Evolutionary conservation across 2,329 filamentous ascomycete species (phyloP).

Genomic region (Bipolaris gigantea): DNA sequence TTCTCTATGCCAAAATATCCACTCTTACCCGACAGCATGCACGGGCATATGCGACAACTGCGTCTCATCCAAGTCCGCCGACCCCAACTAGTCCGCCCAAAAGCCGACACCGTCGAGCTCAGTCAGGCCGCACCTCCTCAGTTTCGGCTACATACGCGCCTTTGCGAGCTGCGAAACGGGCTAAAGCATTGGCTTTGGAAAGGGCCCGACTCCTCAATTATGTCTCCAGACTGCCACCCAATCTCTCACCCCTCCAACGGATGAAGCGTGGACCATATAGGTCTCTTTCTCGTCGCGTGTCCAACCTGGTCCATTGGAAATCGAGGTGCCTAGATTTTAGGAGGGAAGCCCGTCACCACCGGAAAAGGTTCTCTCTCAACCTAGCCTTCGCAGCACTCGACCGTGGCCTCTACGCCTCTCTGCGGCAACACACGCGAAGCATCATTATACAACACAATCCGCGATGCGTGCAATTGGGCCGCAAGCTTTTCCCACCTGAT

Average conservation of each 20-base stretch:
- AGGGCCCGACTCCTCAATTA: conserved; percentile 12
- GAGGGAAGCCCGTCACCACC: not conserved
- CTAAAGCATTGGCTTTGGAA: conserved; percentile 10
- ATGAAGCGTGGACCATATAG: conserved; percentile 32
- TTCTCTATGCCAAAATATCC: conserved; percentile 33
- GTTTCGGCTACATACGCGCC: not conserved
- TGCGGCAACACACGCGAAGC: conserved; percentile 18
- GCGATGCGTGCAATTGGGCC: conserved; percentile 14
- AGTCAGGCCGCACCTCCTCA: not conserved
- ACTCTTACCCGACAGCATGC: conserved; percentile 19
- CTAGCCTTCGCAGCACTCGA: conserved; percentile 35
- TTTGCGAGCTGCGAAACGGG: conserved; percentile 4
- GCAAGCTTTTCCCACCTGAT: conserved; percentile 15
- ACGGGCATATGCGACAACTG: conserved; percentile 13
- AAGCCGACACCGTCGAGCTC: not conserved
- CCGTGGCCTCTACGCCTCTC: conserved; percentile 19
- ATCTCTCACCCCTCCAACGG: not conserved
- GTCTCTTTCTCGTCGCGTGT: conserved; percentile 32
- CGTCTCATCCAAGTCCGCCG: not conserved
- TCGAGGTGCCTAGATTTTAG: conserved; percentile 12
- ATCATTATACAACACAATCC: conserved; percentile 27
- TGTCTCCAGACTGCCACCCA: conserved; percentile 9
- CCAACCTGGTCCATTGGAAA: conserved; percentile 20
- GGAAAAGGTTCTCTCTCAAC: conserved; percentile 5
- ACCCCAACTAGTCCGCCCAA: not conserved